phyloP scores from a whole-genome alignment of 768 basidiomycete genomes.

The Suillus weaverae region DNA sequence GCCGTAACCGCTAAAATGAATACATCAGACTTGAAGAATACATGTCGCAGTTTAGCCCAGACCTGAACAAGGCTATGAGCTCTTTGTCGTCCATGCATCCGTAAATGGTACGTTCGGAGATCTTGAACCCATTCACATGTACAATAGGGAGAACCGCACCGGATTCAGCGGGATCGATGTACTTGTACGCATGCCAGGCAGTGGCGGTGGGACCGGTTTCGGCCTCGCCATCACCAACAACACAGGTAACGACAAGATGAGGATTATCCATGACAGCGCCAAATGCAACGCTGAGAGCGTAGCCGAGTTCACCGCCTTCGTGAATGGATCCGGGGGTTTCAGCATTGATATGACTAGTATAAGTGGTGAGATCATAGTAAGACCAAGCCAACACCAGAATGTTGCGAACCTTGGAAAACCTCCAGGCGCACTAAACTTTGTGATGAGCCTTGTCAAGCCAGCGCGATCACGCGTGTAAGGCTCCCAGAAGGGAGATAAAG shows the following conservation, averaged over 20 bases:
- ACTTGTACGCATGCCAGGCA: slow-evolving; percentile 88
- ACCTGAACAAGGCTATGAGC: slow-evolving; percentile 73
- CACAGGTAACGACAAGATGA: slow-evolving; percentile 74
- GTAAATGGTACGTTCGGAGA: slow-evolving; percentile 85
- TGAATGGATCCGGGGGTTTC: slow-evolving; percentile 90
- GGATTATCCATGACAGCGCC: slow-evolving; percentile 93
- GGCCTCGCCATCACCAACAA: slow-evolving; percentile 89
- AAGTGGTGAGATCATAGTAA: neutral
- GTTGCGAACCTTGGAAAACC: slow-evolving; percentile 72
- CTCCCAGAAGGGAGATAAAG: slow-evolving; percentile 58
- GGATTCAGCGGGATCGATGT: slow-evolving; percentile 85
- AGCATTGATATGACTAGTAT: slow-evolving; percentile 66
- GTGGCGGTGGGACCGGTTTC: slow-evolving; percentile 78
- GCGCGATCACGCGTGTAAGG: slow-evolving; percentile 53
- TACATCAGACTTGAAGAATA: slow-evolving; percentile 7
- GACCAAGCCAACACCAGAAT: neutral
- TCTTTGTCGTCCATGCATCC: slow-evolving; percentile 93
- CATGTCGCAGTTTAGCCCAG: slow-evolving; percentile 12
- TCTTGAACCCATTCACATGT: slow-evolving; percentile 88
- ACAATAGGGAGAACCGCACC: slow-evolving; percentile 92
- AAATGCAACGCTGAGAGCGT: slow-evolving; percentile 82
- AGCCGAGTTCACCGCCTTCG: slow-evolving; percentile 90
- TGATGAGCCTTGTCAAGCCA: slow-evolving; percentile 69
- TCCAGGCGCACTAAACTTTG: slow-evolving; percentile 76
- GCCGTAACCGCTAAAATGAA: slow-evolving; percentile 64